Percentiles rank a stretch among this genome's conserved stretches.
Conservation (phyloP, 73 alveolate genomes). For the Paramecium tetraurelia region DNA sequence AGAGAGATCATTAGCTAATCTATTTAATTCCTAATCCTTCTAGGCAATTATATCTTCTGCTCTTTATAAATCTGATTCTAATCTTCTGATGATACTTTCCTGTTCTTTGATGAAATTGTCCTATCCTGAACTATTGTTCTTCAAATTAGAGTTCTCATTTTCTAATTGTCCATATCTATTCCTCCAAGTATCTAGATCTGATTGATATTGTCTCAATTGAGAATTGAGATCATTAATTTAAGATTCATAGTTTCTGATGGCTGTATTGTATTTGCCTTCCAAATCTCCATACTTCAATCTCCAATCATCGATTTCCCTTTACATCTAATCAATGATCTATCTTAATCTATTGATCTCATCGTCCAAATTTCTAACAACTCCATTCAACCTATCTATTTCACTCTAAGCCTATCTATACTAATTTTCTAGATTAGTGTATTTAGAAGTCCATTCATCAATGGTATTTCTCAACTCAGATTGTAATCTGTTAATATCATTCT, state of each 20-base stretch:
- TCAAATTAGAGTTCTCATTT: neutral
- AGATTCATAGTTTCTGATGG: neutral
- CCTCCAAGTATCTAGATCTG: neutral
- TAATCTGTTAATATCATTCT: neutral
- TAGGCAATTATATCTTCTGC: neutral
- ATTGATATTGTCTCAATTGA: neutral
- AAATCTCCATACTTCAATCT: constrained; percentile 27
- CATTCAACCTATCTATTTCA: neutral
- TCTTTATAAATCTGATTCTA: neutral
- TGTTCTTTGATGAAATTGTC: neutral
- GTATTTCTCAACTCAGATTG: neutral
- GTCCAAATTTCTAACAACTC: neutral
- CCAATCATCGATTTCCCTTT: constrained; percentile 33
- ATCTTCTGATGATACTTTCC: neutral
- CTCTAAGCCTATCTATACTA: neutral
- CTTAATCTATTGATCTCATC: neutral
- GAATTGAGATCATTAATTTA: neutral
- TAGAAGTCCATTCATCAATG: neutral
- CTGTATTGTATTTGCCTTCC: constrained; percentile 7
- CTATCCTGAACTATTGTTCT: neutral
- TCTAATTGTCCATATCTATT: constrained; percentile 35
- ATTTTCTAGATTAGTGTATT: neutral
- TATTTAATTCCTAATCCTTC: neutral
- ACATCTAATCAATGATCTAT: neutral
- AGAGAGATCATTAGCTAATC: neutral